Evolutionary conservation across 2,329 filamentous ascomycete genomes (phyloP).

Genomic region (Claviceps sp.): DNA sequence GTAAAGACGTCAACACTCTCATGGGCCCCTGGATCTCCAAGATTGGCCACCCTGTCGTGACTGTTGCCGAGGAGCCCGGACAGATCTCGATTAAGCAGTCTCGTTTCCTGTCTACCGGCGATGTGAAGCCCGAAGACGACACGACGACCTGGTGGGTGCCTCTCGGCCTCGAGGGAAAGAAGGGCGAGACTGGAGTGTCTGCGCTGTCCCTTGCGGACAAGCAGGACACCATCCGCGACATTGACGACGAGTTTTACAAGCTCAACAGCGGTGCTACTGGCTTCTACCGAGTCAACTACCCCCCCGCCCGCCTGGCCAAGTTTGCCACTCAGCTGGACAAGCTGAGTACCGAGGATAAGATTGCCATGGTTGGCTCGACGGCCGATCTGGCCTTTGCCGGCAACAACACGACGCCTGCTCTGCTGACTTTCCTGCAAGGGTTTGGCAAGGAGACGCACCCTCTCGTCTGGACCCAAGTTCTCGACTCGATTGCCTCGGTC

Average conservation of each 20-base stretch:
- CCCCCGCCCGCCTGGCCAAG: conserved; percentile 66
- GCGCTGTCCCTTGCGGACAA: conserved; percentile 60
- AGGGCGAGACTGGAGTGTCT: conserved; percentile 47
- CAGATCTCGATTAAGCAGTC: conserved; percentile 74
- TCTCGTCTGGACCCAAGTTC: conserved; percentile 78
- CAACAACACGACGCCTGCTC: conserved; percentile 64
- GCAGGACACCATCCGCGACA: conserved; percentile 59
- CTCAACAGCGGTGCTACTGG: conserved; percentile 81
- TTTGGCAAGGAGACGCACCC: conserved; percentile 73
- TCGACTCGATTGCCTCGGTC: conserved; percentile 61
- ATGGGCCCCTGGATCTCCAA: conserved; percentile 95
- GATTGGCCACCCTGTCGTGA: conserved; percentile 87
- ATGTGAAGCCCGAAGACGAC: conserved; percentile 84
- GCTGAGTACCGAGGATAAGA: conserved; percentile 78
- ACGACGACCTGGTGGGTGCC: conserved; percentile 93
- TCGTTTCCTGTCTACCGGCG: conserved; percentile 82
- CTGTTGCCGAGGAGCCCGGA: conserved; percentile 68
- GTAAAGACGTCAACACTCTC: conserved; percentile 69
- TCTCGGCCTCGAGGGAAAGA: conserved; percentile 67
- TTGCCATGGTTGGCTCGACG: conserved; percentile 80
- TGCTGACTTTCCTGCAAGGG: conserved; percentile 75
- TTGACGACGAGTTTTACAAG: conserved; percentile 80
- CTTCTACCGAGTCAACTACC: conserved; percentile 88
- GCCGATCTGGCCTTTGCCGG: conserved; percentile 81
- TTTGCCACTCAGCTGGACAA: conserved; percentile 65